A percentile compares a stretch with the other conserved stretches of the same genome.
Evolutionary conservation across 441 rosid genomes (phyloP).

Genomic region (Erodium moschatum): DNA sequence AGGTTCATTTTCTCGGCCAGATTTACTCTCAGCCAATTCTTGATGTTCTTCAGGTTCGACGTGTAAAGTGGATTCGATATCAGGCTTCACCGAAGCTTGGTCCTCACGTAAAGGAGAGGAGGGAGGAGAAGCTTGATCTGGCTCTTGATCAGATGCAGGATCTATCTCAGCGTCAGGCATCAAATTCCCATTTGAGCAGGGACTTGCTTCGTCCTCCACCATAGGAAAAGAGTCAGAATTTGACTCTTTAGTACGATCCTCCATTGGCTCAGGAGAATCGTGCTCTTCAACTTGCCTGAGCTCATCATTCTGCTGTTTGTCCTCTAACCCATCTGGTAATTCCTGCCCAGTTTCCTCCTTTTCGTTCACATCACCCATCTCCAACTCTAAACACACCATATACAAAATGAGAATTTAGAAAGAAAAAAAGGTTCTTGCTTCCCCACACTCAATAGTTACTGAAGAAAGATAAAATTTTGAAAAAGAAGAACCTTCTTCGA

Average conservation of each 20-base stretch:
- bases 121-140: constrained; percentile 19
- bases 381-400: constrained; percentile 22
- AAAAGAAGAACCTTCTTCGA: not conserved
- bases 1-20: not conserved
- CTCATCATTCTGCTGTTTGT: constrained; percentile 16
- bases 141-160: constrained; percentile 11
- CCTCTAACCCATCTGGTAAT: constrained; percentile 19
- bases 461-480: not conserved
- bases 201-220: constrained; percentile 21
- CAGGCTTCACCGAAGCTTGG: constrained; percentile 7
- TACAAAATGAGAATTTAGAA: not conserved
- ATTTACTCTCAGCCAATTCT: constrained; percentile 9
- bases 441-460: not conserved
- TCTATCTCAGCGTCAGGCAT: constrained; percentile 14
- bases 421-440: not conserved
- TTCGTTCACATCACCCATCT: constrained; percentile 28
- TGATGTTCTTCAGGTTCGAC: not conserved
- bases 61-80: not conserved
- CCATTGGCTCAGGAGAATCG: constrained; percentile 16
- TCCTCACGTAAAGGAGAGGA: constrained; percentile 21
- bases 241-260: not conserved
- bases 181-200: constrained; percentile 17
- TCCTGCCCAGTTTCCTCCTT: constrained; percentile 22
- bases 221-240: constrained; percentile 20
- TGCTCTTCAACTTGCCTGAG: constrained; percentile 17